Evolutionary conservation across 331 rosid genomes (phyloP).

Genomic region (Prunus yedoensis): DNA sequence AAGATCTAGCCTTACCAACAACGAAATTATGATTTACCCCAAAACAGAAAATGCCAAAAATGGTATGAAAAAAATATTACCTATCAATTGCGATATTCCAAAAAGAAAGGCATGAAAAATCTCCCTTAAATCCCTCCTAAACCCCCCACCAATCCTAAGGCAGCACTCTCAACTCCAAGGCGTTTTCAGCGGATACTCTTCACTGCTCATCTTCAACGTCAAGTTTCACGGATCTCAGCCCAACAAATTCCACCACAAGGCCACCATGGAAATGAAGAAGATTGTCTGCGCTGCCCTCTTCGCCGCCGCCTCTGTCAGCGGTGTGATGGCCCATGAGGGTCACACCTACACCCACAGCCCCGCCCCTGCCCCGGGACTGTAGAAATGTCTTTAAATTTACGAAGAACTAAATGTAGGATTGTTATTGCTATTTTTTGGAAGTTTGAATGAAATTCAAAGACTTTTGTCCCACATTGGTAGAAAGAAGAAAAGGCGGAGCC

Average conservation of each 20-base stretch:
- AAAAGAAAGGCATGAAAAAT: background rate
- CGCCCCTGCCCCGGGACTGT: constrained; percentile 26
- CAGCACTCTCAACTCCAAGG: constrained; percentile 14
- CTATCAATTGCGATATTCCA: constrained; percentile 5
- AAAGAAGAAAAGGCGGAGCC: too few relatives aligned
- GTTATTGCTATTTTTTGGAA: too few relatives aligned
- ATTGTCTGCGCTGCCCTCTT: constrained; percentile 41
- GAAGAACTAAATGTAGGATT: too few relatives aligned
- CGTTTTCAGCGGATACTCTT: constrained; percentile 12
- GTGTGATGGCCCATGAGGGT: constrained; percentile 29
- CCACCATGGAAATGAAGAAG: constrained; percentile 52
- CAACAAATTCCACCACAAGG: background rate
- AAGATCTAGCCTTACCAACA: too few relatives aligned
- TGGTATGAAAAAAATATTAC: background rate
- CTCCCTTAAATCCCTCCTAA: constrained; percentile 16
- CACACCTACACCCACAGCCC: constrained; percentile 2
- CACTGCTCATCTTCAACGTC: background rate
- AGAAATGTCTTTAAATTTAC: too few relatives aligned
- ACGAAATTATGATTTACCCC: too few relatives aligned
- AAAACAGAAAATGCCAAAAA: background rate
- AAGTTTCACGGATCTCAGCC: constrained; percentile 4
- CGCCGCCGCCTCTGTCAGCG: constrained; percentile 39
- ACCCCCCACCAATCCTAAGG: constrained; percentile 5
- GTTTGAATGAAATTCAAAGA: too few relatives aligned
- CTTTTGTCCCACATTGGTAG: too few relatives aligned